Evolutionary conservation across 352 stramenopile species (phyloP), one percentile per base, ranked within the genome.

Genomic region (Pythium rishiriense): DNA sequence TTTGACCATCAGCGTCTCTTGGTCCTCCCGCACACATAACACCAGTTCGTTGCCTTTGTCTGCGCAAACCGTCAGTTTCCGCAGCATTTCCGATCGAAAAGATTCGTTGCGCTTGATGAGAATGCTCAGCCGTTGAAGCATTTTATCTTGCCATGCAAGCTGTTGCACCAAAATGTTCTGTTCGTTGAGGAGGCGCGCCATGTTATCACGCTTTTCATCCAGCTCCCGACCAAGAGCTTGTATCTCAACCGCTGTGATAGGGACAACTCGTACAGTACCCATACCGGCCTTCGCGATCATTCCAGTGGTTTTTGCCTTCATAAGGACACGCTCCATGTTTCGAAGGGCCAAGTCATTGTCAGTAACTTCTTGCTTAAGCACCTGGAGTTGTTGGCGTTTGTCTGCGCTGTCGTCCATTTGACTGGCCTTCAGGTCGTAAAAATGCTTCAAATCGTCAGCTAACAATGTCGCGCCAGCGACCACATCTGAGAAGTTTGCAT

Each of bases 211-310:
- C 22, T 69, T 74, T n/a, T 75, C 66, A 46, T 90, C 77, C 10
- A 84, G 50, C 5, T 90, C 73, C 21, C 46, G 56, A 29, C 24
- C 64, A 12, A 91, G 67, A 12, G 66, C 46, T 28, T 83, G 64
- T 51, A 84, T 71, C 46, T 91, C 80, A 6, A 47, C 37, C 19
- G 70, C 37, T 0, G 72, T 79, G 53, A 90, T 84, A 8, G 79
- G 68, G 9, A 91, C 79, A 52, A 91, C 81, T 9, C 83, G 83
- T 10, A 91, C 83, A 0, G 75, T 91, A 1, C 83, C 83, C 14
- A 91, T 64, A 3, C 81, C 83, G 0, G 83, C 83, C 61, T 85
- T 88, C 6, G 83, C 83, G 47, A 91, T 78, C 80, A 87, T 91
- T 4, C 83, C 83, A 1, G 78, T 89, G 26, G 22, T 81, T 58